Evolutionary conservation across 228 moss, liverwort and hornwort genomes (phyloP), one percentile per base, ranked within the genome.

Genomic region (Sphagnum magellanicum): DNA sequence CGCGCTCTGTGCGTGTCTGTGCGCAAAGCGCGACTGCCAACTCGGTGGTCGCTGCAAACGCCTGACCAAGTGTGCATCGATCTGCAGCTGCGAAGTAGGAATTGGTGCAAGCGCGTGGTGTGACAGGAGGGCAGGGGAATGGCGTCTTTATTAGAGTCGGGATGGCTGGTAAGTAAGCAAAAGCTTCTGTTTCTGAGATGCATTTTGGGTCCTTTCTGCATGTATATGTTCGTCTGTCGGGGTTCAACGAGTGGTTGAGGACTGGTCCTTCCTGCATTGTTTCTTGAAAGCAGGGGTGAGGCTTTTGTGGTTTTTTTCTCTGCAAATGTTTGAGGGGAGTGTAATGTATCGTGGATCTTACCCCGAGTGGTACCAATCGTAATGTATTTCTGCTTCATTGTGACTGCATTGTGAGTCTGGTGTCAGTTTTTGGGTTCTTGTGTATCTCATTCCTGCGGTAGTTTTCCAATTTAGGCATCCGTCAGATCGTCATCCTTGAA

Each of bases 131-230:
- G 32, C 32, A 32, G 59, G 48, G 49, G 14, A 10, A 83, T 84
- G 84, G 78, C 81, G 52, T 73, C 81, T 71, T 73, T 73, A 60
- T 52, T 84, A 63, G 84, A 84, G 71, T 78, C 65, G 74, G 81
- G 66, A 67, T 84, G 84, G 84, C 74, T 84, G 84, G 84, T 84
- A 52, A 78, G 84, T 75, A 60, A 13, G 14, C 64, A 64, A 64
- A 16, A 47, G 64, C 58, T 58, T 67, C 67, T 69, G 83, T 79
- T 83, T 76, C 76, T 76, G 13, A 17, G 61, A 49, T 67, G 61
- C 66, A 59, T 4, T 58, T 58, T 1, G 10, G 10, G 10, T 58
- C 58, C 14, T 14, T 58, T 58, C 3, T 58, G 58, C 58, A 58
- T 58, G 58, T 58, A 9, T 58, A 58, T 10, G 58, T 58, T 58